A percentile compares a stretch with the other conserved stretches of the same genome.
Conservation (phyloP, 139 green algal genomes). For the Spirogloea muscicola region DNA sequence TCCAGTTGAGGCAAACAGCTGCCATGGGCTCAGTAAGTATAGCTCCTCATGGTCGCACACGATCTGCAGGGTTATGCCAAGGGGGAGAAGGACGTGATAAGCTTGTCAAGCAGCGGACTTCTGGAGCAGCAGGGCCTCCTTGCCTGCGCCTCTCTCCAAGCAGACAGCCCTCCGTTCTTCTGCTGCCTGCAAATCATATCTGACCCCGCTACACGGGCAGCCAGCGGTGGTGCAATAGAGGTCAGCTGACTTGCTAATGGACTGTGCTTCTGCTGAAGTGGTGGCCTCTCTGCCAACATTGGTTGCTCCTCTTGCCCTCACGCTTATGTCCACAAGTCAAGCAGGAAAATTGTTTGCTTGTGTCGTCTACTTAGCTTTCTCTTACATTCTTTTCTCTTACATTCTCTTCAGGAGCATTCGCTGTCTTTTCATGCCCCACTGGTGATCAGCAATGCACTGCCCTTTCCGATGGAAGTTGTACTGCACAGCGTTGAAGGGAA, state of each 20-base stretch:
- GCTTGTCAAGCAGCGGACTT: background rate
- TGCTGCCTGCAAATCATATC: slow-evolving; percentile 13
- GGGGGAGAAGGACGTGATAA: slow-evolving; percentile 15
- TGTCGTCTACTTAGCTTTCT: no score
- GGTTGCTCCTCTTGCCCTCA: no score
- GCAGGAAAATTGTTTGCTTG: no score
- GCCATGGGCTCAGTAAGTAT: no score
- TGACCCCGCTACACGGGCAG: background rate
- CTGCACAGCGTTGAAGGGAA: no score
- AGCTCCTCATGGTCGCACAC: background rate
- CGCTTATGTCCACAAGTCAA: no score
- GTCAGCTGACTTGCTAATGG: no score
- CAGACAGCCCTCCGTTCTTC: background rate
- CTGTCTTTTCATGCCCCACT: background rate
- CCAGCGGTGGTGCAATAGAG: background rate
- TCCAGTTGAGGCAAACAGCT: no score
- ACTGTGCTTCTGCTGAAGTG: no score
- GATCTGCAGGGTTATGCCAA: background rate
- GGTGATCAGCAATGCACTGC: background rate
- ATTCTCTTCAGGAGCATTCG: background rate
- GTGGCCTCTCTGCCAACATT: no score
- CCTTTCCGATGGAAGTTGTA: background rate
- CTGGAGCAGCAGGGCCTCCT: slow-evolving; percentile 14
- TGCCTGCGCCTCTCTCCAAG: background rate
- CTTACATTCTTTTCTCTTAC: no score